Conservation (phyloP, 345 rosid genomes). For the Aurinia saxatilis region DNA sequence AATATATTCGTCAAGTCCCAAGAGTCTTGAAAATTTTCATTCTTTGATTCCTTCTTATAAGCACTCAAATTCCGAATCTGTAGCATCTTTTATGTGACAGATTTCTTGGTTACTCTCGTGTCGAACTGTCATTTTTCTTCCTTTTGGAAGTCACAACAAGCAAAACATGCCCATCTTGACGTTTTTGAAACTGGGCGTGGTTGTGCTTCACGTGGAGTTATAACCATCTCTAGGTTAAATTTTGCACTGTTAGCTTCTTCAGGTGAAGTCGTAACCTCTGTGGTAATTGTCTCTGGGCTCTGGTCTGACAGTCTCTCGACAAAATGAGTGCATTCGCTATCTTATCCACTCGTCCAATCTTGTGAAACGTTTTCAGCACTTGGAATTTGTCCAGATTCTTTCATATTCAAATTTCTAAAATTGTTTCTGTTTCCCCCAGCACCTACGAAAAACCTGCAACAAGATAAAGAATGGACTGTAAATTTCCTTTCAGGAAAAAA, state of each 20-base stretch:
- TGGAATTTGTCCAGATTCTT: neutral
- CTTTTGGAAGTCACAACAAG: neutral
- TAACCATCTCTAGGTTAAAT: no score
- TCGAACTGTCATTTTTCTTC: neutral
- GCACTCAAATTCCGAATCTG: no score
- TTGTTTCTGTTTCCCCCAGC: neutral
- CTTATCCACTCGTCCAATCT: neutral
- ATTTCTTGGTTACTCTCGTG: neutral
- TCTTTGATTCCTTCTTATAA: no score
- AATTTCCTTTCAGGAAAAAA: neutral
- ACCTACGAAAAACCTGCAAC: neutral
- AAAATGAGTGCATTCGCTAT: no score
- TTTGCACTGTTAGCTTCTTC: neutral
- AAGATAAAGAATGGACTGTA: no score
- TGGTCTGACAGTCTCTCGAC: no score
- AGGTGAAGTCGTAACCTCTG: neutral
- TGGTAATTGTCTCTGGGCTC: neutral
- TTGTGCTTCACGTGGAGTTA: neutral
- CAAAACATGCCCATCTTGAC: neutral
- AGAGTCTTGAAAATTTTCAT: no score
- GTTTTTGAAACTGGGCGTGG: neutral
- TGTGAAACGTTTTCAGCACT: neutral
- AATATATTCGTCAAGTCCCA: no score
- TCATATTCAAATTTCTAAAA: no score
- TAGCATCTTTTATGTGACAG: neutral